Evolutionary conservation across 2,329 filamentous ascomycete species (phyloP), one percentile per base, ranked within the genome.

Genomic region (Septoria linicola): DNA sequence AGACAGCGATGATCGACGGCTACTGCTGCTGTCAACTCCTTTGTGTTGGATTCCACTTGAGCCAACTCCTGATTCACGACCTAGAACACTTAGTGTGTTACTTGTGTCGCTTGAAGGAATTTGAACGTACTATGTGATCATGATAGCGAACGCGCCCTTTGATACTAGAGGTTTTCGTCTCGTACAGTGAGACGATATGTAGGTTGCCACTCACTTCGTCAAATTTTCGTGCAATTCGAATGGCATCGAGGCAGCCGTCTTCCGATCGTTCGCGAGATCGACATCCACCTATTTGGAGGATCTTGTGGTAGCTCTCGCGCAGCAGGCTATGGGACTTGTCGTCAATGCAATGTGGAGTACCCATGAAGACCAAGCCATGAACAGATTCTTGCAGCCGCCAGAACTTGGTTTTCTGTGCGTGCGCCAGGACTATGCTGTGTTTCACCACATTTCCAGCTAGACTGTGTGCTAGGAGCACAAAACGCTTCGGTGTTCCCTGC

Each of bases 391-490:
- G 41, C 3, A 50, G 27, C 8, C 6, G 19, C 30, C 40, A 19
- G 17, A 36, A 50, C 16, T 25, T 34, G 20, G 4, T 3, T 35
- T 19, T 43, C 17, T 50, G 39, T 1, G 27, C 20, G 23, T 43
- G 16, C 1, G 19, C 20, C 2, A 50, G 11, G 3, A 30, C 14
- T 8, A 50, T 2, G 31, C 39, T 27, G 5, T 44, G 41, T 20
- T 51, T 51, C 3, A 51, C 8, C 7, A 51, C 32, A 3, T 31
- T 19, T 3, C 48, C 48, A 20, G 39, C 47, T 8, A 50, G 21
- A n/a, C 47, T 50, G 21, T 50, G 47, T 4, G 47, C 39, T 27
- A 50, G 25, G 3, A 50, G 13, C 1, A 50, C n/a, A 11, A 50
- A 21, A 11, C 17, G 39, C 40, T 32, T 43, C 10, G 14, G n/a